A percentile compares a stretch with the other conserved stretches of the same genome.
Evolutionary conservation across 2,329 filamentous ascomycete species (phyloP).

Genomic region (Amauroascus niger): DNA sequence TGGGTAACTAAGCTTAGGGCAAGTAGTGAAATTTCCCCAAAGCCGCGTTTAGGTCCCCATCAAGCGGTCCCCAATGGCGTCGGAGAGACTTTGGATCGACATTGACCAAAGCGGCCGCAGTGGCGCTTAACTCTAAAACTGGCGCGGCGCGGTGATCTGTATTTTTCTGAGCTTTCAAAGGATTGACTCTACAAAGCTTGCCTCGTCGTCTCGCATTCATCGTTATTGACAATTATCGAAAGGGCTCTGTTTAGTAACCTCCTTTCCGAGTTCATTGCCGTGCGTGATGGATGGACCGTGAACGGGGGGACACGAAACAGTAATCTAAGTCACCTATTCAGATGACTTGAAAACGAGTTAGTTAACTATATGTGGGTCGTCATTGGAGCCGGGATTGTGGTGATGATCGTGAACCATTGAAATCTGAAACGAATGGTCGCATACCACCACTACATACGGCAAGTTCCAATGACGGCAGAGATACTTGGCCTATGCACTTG

Average conservation of each 20-base stretch:
- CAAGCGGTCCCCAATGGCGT: background rate
- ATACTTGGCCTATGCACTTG: background rate
- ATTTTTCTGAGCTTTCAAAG: too few relatives aligned
- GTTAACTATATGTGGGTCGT: background rate
- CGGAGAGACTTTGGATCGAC: background rate
- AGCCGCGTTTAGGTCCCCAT: background rate
- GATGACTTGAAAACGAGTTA: background rate
- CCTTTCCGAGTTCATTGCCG: background rate
- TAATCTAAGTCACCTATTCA: background rate
- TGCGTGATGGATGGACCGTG: background rate
- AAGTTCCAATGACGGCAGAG: background rate
- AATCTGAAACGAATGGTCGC: background rate
- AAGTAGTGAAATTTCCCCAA: background rate
- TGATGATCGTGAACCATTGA: background rate
- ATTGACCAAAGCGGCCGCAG: slow-evolving; percentile 4
- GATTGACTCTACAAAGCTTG: too few relatives aligned
- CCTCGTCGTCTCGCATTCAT: too few relatives aligned
- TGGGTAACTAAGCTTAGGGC: background rate
- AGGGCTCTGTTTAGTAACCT: background rate
- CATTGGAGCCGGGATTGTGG: background rate
- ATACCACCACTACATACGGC: background rate
- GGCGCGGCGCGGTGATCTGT: slow-evolving; percentile 5
- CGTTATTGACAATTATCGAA: too few relatives aligned
- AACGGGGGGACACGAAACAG: background rate
- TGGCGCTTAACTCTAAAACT: slow-evolving; percentile 10